Percentiles rank a stretch among this genome's conserved stretches.
Conservation (phyloP, 495 filamentous ascomycete genomes). For the Penicillium nucicola region DNA sequence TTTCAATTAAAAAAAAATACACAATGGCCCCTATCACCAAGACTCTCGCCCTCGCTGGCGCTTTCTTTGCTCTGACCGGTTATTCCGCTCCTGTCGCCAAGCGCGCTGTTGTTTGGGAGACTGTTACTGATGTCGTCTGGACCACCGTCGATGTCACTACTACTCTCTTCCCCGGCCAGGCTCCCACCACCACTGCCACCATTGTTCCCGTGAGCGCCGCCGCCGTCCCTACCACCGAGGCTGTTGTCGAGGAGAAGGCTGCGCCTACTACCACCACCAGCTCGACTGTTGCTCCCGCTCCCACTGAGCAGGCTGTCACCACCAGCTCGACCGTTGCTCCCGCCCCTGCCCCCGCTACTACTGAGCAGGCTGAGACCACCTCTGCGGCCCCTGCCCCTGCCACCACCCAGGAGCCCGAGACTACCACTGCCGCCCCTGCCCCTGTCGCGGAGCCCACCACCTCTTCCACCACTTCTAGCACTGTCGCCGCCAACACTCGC, state of each 20-base stretch:
- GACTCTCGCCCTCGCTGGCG: constrained; percentile 39
- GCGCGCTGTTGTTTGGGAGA: constrained; percentile 35
- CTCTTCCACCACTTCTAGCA: constrained; percentile 7
- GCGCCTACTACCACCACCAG: constrained; percentile 7
- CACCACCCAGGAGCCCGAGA: constrained; percentile 8
- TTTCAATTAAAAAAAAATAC: no score
- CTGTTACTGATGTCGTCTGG: constrained; percentile 35
- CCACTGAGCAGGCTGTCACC: constrained; percentile 7
- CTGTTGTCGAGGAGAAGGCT: constrained; percentile 3
- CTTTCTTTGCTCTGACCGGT: constrained; percentile 35
- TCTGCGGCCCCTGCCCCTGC: constrained; percentile 2
- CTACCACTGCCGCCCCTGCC: constrained; percentile 14
- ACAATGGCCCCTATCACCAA: constrained; percentile 44
- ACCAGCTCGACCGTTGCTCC: background rate
- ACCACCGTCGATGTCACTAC: constrained; percentile 44
- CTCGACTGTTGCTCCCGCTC: no score
- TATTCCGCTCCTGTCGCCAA: constrained; percentile 38
- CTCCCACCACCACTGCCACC: constrained; percentile 11
- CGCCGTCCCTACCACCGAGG: constrained; percentile 10
- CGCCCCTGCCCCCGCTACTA: constrained; percentile 4
- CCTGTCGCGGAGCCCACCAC: constrained; percentile 9
- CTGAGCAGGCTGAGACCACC: constrained; percentile 6
- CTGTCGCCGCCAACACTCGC: constrained; percentile 10
- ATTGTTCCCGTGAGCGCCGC: constrained; percentile 12
- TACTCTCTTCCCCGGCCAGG: constrained; percentile 32